Conservation (phyloP, 768 basidiomycete genomes). For the Strobilomyces confusus region DNA sequence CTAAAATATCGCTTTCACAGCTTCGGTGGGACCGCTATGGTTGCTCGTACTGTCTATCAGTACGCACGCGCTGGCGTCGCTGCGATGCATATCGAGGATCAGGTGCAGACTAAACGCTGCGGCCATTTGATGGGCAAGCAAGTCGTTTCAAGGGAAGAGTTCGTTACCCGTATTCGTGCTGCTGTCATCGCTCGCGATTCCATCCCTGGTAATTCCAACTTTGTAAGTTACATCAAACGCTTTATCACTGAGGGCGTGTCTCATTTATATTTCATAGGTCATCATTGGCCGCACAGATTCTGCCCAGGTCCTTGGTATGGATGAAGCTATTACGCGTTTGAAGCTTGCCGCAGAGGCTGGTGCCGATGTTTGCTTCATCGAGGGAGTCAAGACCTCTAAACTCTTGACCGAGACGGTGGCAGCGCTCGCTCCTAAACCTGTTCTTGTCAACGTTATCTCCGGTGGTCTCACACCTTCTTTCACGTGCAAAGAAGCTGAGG, state of each 20-base stretch:
- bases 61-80: conserved; percentile 69
- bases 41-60: conserved; percentile 71
- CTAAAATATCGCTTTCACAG: conserved; percentile 19
- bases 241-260: background rate
- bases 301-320: conserved; percentile 76
- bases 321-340: conserved; percentile 63
- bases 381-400: conserved; percentile 68
- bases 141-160: conserved; percentile 76
- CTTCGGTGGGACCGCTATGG: conserved; percentile 72
- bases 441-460: conserved; percentile 77
- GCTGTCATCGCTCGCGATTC: conserved; percentile 74
- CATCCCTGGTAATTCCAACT: conserved; percentile 71
- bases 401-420: conserved; percentile 60
- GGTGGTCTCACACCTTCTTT: conserved; percentile 76
- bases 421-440: conserved; percentile 69
- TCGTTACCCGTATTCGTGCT: conserved; percentile 68
- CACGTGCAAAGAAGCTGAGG: conserved; percentile 64
- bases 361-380: conserved; percentile 80
- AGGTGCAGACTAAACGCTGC: conserved; percentile 77
- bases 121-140: conserved; percentile 80
- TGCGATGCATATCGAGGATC: conserved; percentile 76
- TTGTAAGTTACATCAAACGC: conserved; percentile 38
- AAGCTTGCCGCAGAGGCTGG: conserved; percentile 70
- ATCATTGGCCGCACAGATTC: conserved; percentile 77
- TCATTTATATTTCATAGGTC: conserved; percentile 36